Base-by-base conservation (phyloP, 441 rosid genomes). In the Pelargonium citronellum region DNA sequence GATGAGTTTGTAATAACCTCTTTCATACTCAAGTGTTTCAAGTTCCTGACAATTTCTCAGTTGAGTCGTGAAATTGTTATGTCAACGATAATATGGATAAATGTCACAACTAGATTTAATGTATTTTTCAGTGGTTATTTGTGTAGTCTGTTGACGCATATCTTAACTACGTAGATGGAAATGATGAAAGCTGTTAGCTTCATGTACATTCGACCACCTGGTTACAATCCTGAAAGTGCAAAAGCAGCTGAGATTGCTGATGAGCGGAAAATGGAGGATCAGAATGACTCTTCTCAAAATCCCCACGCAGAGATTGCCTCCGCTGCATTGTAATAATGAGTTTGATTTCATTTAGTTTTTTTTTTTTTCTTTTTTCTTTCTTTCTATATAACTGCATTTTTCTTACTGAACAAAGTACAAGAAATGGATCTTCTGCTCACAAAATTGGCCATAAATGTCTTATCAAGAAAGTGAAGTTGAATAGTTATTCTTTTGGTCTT, bases 151-250 rank as follows among this genome's bases (percentile, higher is more conserved):
- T 51, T 20, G 39, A 15, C 5, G 8, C 11, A 0, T 63, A 34
- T 19, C 46, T 51, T 13, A 20, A 17, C 64, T 37, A 49, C 30
- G 47, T 62, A 90, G 99, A 78, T 91, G 20, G 96, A 91, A 80
- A 87, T 79, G 51, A 87, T 94, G 94, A 87, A 91, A 87, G 97
- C 96, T n/a, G 96, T 94, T 67, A 91, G 97, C 79, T 94, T 94
- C 73, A 91, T 94, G 97, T 94, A 91, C 74, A 87, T 94, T 73
- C 93, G 96, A 0, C 97, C 99, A 1, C 99, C 96, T 67, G 95
- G 98, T 44, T 94, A 85, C 76, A 89, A 87, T 81, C 84, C 96
- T 4, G 98, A 94, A 78, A 94, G 96, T 77, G 97, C 97, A 69
- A 94, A 90, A 82, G 96, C 93, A 39, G 97, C 98, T 1, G 97